phyloP scores from a whole-genome alignment of 352 stramenopile species.

The Phytophthora sp. region DNA sequence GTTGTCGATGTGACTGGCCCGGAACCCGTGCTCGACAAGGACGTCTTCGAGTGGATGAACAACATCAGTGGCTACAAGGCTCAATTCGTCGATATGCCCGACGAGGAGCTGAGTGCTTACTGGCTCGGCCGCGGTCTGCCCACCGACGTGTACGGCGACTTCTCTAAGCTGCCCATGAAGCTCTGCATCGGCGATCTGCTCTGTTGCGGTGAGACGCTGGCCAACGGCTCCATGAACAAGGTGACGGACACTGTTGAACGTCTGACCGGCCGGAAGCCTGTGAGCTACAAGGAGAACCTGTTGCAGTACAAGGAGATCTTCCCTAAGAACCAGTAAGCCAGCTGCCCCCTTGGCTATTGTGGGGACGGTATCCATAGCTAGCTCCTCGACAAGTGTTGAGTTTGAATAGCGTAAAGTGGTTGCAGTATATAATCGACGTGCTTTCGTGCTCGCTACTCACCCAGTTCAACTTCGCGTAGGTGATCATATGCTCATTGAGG shows the following conservation, averaged over 20 bases:
- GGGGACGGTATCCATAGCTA: no score
- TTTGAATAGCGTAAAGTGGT: no score
- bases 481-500: no score
- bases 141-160: conserved; percentile 24
- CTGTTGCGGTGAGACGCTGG: conserved; percentile 28
- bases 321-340: conserved; percentile 20
- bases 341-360: no score
- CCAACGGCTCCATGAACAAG: conserved; percentile 27
- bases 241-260: conserved; percentile 21
- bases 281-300: conserved; percentile 22
- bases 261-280: conserved; percentile 25
- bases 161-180: conserved; percentile 31
- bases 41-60: conserved; percentile 39
- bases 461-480: no score
- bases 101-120: conserved; percentile 32
- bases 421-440: no score
- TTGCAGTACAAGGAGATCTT: conserved; percentile 26
- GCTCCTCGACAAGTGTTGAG: no score
- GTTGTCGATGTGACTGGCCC: conserved; percentile 35
- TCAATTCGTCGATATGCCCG: conserved; percentile 38
- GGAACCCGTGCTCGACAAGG: conserved; percentile 22
- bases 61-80: conserved; percentile 29
- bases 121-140: conserved; percentile 23
- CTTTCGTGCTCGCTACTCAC: no score
- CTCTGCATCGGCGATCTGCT: conserved; percentile 31